Base-by-base conservation (phyloP, 306 rosid genomes). In the Quercus robur region DNA sequence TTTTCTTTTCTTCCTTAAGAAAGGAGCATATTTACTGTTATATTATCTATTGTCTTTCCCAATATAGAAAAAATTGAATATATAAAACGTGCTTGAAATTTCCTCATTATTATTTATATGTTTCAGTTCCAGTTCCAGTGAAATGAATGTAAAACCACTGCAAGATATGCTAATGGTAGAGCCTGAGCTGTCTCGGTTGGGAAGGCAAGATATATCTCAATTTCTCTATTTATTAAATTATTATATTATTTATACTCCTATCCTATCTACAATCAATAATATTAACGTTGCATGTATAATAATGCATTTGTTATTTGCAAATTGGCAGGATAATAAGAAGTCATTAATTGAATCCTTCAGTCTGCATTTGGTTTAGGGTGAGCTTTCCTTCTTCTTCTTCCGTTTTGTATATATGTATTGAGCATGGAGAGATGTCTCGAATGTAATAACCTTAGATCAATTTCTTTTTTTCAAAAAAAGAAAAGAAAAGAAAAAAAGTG, bases 91-190 rank as follows among this genome's bases (percentile, higher is more conserved):
- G 77, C 46, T 19, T 41, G 55, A 25, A 30, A 17, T 30, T 69
- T 5, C 75, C 70, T 56, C 20, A 26, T 85, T 63, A 54, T 44
- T 63, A 79, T 9, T 70, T 33, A 57, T 77, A 33, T 33, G 62
- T 75, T 66, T 73, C 46, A 91, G 93, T 74, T 80, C 83, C 69
- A 84, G 86, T 15, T 88, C 76, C 76, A 82, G 57, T 57, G 84
- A 88, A 81, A 82, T 66, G 56, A 86, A 79, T 1, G 70, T 49
- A 71, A 92, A 88, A 56, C 85, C 90, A 7, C 85, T 94, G 56
- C 94, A 93, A 84, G 97, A 90, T 79, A 78, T 93, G 92, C 93
- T 93, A 81, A 82, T 93, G 76, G 96, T 87, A 35, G 99, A 95
- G 76, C 98, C 98, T 5, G 99, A 95, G 87, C 91, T 95, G 61